These are phyloP conservation scores for Phalaenopsis equestris DNA, from an alignment of 106 monocot species.

Conservation along the genomic window DNA sequence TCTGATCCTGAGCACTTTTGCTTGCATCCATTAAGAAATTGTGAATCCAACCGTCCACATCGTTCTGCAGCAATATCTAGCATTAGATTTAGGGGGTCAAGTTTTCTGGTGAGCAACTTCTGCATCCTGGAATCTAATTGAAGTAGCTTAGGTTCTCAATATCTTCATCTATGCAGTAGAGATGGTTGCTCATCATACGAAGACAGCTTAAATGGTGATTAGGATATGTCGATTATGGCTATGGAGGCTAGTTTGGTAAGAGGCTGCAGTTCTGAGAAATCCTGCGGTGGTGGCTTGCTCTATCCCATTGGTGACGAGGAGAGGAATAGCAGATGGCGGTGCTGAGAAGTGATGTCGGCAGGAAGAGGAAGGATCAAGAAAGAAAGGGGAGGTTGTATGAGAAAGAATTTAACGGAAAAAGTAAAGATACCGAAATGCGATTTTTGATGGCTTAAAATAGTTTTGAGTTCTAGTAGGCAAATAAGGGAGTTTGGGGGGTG, in stretches of 20 bases:
- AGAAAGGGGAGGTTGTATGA: too few relatives aligned
- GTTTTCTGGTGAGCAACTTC: not conserved
- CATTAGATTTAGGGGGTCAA: not conserved
- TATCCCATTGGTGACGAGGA: too few relatives aligned
- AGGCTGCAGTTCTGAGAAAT: not conserved
- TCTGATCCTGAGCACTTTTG: conserved; percentile 56
- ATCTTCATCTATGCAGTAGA: too few relatives aligned
- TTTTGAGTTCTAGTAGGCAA: too few relatives aligned
- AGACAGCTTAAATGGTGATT: not conserved
- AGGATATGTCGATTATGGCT: not conserved
- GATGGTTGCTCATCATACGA: not conserved
- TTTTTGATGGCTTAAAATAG: too few relatives aligned
- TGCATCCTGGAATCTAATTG: not conserved
- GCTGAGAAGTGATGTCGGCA: too few relatives aligned
- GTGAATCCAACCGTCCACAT: not conserved
- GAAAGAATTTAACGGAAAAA: too few relatives aligned
- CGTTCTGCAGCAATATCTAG: not conserved
- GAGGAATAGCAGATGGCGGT: too few relatives aligned
- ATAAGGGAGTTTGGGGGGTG: too few relatives aligned
- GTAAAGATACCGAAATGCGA: too few relatives aligned
- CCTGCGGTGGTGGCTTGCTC: not conserved
- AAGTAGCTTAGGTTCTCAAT: too few relatives aligned
- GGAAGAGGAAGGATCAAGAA: too few relatives aligned
- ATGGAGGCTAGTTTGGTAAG: not conserved
- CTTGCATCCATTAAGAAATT: not conserved